Conservation (phyloP, 805 yeast species). For the Saturnispora besseyi region DNA sequence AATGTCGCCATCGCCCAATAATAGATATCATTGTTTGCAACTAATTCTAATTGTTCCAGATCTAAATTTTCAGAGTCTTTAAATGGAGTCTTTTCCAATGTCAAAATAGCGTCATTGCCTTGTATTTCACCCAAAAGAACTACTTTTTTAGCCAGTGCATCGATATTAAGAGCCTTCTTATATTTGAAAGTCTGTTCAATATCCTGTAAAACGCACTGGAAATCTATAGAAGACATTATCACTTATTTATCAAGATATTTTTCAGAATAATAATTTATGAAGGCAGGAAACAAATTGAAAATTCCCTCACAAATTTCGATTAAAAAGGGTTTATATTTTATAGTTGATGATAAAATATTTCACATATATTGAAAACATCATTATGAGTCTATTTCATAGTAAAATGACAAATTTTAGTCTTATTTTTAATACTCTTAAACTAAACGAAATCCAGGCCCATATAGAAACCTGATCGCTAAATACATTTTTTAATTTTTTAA, state of each 20-base stretch:
- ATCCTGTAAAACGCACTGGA: neutral
- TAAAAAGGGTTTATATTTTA: neutral
- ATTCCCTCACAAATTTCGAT: neutral
- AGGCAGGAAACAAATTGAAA: neutral
- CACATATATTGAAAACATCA: too few species aligned
- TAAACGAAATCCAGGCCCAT: too few species aligned
- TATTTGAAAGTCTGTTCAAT: conserved; percentile 34
- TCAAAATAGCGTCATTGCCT: conserved; percentile 52
- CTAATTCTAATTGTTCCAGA: conserved; percentile 24
- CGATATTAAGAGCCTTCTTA: conserved; percentile 40
- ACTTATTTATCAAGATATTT: neutral
- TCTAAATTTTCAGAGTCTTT: conserved; percentile 6
- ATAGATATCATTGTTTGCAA: conserved; percentile 76
- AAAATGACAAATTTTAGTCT: too few species aligned
- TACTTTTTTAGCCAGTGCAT: conserved; percentile 60
- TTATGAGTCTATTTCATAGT: too few species aligned
- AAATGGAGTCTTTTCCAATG: conserved; percentile 69
- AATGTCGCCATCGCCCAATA: conserved; percentile 59
- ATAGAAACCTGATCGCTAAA: neutral
- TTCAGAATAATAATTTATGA: neutral
- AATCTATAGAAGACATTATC: neutral
- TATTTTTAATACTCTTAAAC: too few species aligned
- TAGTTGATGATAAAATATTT: too few species aligned
- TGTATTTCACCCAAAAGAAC: conserved; percentile 62
- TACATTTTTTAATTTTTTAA: neutral